Evolutionary conservation across 768 basidiomycete genomes (phyloP).

Genomic region (Termitomyces sp.): DNA sequence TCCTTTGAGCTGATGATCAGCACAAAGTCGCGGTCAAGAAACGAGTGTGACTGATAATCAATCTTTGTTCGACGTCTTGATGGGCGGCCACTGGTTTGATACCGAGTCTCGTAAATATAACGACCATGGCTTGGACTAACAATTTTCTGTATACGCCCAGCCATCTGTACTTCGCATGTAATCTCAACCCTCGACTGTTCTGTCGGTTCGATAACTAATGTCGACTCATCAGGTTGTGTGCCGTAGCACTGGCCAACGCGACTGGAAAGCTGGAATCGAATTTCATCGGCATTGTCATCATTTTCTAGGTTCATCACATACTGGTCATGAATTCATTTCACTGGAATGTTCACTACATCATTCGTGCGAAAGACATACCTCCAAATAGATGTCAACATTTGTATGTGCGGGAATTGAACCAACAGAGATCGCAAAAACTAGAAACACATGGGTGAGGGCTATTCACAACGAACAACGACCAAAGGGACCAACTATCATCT

Average conservation of each 20-base stretch:
- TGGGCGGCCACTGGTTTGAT: slow-evolving; percentile 27
- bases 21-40: slow-evolving; percentile 46
- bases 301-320: slow-evolving; percentile 51
- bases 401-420: slow-evolving; percentile 42
- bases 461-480: neutral
- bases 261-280: slow-evolving; percentile 52
- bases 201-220: slow-evolving; percentile 21
- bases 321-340: slow-evolving; percentile 17
- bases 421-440: slow-evolving; percentile 56
- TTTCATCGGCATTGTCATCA: slow-evolving; percentile 39
- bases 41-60: slow-evolving; percentile 31
- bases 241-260: slow-evolving; percentile 51
- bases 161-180: slow-evolving; percentile 42
- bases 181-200: slow-evolving; percentile 32
- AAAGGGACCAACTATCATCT: slow-evolving; percentile 40
- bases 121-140: slow-evolving; percentile 37
- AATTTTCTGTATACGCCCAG: slow-evolving; percentile 34
- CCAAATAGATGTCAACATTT: slow-evolving; percentile 34
- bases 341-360: neutral
- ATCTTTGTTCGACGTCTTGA: slow-evolving; percentile 37
- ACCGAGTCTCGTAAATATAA: slow-evolving; percentile 25
- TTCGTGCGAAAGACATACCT: slow-evolving; percentile 25
- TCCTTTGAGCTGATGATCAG: slow-evolving; percentile 41
- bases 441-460: neutral
- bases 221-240: slow-evolving; percentile 30